Evolutionary conservation across 2,329 filamentous ascomycete species (phyloP), one percentile per base, ranked within the genome.

Genomic region (Fusarium veterinarium): DNA sequence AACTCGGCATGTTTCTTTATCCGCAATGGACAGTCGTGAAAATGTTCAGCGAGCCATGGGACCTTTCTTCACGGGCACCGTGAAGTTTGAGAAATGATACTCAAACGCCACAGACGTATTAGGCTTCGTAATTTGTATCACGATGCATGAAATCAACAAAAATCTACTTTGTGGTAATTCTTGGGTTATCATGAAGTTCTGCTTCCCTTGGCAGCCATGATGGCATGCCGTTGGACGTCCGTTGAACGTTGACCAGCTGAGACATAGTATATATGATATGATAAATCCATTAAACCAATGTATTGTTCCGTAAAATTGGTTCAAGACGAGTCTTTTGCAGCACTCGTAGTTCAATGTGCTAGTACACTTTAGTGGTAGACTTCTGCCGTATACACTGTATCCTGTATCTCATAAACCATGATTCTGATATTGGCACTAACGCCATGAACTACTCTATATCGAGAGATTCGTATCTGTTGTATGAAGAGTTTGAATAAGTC

Each of bases 301-400:
- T 3, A 14, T 20, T 28, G 8, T 14, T 20, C 1, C 6, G 10
- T 16, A 8, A 12, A 0, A n/a, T n/a, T 8, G 19, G 9, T 3
- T 12, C 9, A 12, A 11, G 19, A n/a, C 16, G 20, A 4, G 20
- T 8, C 4, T 31, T n/a, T 12, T n/a, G 19, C 28, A n/a, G 7
- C 7, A 48, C 7, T 23, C 8, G 10, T 17, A 23, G 8, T 10
- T 5, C 2, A 7, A 17, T 23, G 30, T 23, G 8, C 20, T 17
- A 9, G 8, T 20, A 9, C 20, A 23, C 8, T 33, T 49, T 23
- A 3, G 5, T 33, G 28, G 20, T 10, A 53, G 13, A 53, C 23
- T 2, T 40, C 8, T 28, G 3, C 19, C 1, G 19, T 38, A 51
- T 19, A 7, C 19, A 9, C n/a, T 1, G 17, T n/a, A 12, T 53